Conservation (phyloP, 805 yeast genomes). For the Teunomyces lycoperdinae region DNA sequence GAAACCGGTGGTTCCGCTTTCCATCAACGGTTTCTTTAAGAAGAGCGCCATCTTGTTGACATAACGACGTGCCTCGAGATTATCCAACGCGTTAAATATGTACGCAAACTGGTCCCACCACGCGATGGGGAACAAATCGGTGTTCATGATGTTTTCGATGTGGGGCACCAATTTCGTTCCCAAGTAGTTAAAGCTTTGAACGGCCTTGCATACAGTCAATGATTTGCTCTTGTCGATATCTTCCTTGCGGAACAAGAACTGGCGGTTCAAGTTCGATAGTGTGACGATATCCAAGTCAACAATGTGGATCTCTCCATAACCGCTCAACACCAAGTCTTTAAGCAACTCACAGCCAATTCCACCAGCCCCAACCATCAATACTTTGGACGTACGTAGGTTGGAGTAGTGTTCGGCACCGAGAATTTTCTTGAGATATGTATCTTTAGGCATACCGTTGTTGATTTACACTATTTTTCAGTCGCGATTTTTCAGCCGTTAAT, state of each 20-base stretch:
- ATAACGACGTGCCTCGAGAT: slow-evolving; percentile 85
- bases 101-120: slow-evolving; percentile 76
- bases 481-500: too few relatives aligned
- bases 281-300: slow-evolving; percentile 97
- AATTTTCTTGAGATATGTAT: slow-evolving; percentile 42
- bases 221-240: slow-evolving; percentile 91
- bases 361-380: slow-evolving; percentile 90
- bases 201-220: slow-evolving; percentile 79
- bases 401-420: slow-evolving; percentile 37
- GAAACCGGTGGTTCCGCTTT: slow-evolving; percentile 93
- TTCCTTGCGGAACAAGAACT: slow-evolving; percentile 82
- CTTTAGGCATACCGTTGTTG: slow-evolving; percentile 29
- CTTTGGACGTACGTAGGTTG: slow-evolving; percentile 44
- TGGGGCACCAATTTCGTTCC: slow-evolving; percentile 67
- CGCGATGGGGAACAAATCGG: slow-evolving; percentile 59
- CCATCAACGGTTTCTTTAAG: slow-evolving; percentile 74
- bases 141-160: slow-evolving; percentile 86
- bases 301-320: slow-evolving; percentile 82
- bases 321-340: slow-evolving; percentile 74
- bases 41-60: slow-evolving; percentile 83
- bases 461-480: too few relatives aligned
- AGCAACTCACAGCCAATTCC: slow-evolving; percentile 94
- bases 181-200: slow-evolving; percentile 61
- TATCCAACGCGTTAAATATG: slow-evolving; percentile 91
- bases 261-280: slow-evolving; percentile 86